Percentiles rank a stretch among this genome's conserved stretches.
Conservation (phyloP, 106 monocot species). For the Agapanthus africanus region DNA sequence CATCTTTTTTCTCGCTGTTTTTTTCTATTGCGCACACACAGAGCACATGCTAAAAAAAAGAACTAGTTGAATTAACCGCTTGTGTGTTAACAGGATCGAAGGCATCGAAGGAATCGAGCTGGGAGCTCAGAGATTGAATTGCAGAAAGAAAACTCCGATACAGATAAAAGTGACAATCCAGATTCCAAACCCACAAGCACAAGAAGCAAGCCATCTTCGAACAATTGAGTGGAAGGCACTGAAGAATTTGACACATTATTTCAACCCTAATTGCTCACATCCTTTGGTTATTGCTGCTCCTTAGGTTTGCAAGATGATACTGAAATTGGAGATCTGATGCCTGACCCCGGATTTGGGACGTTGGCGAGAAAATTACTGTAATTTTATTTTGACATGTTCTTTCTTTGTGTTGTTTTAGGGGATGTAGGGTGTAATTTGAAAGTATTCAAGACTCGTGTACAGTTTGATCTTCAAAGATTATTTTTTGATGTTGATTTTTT, state of each 20-base stretch:
- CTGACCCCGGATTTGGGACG: too few relatives aligned
- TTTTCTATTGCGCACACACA: not conserved
- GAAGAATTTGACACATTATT: not conserved
- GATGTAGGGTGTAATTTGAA: too few relatives aligned
- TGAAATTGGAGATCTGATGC: too few relatives aligned
- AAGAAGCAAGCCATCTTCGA: not conserved
- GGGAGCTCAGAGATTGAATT: slow-evolving; percentile 13
- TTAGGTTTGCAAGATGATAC: too few relatives aligned
- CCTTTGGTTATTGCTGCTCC: slow-evolving; percentile 9
- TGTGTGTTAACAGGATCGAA: slow-evolving; percentile 6
- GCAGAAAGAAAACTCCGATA: slow-evolving; percentile 15
- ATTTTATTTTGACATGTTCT: too few relatives aligned
- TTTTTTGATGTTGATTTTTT: too few relatives aligned
- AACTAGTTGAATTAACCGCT: too few relatives aligned
- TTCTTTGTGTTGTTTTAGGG: too few relatives aligned
- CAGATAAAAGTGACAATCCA: slow-evolving; percentile 16
- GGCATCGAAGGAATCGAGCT: slow-evolving; percentile 1
- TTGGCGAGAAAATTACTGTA: too few relatives aligned
- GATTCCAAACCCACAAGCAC: slow-evolving; percentile 5
- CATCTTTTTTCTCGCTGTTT: not conserved
- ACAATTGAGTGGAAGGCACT: not conserved
- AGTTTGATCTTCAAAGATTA: too few relatives aligned
- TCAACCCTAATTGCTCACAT: slow-evolving; percentile 5
- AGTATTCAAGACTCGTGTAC: too few relatives aligned
- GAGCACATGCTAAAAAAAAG: too few relatives aligned